Percentiles rank a stretch among this genome's conserved stretches.
These are phyloP conservation scores for Zymoseptoria passerinii DNA, from an alignment of 2,329 filamentous ascomycete genomes.

Conservation along the genomic window DNA sequence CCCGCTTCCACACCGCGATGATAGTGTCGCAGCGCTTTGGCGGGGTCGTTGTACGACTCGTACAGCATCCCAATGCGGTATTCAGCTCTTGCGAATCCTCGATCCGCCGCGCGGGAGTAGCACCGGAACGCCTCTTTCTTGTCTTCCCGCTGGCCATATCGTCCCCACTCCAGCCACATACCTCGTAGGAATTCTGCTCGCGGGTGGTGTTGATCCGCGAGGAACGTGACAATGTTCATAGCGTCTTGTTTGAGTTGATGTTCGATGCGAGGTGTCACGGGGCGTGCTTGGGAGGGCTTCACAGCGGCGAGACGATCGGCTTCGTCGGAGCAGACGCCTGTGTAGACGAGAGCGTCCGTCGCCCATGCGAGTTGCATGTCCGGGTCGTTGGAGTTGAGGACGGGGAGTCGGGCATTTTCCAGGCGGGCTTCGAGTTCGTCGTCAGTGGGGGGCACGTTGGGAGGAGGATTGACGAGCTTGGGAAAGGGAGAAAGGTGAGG, in stretches of 20 bases:
- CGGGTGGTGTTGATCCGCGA: conserved; percentile 85
- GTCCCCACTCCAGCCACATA: conserved; percentile 97
- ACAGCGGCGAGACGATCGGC: conserved; percentile 56
- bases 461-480: conserved; percentile 65
- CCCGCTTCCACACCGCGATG: conserved; percentile 67
- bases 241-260: conserved; percentile 83
- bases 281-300: conserved; percentile 40
- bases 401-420: conserved; percentile 72
- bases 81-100: conserved; percentile 79
- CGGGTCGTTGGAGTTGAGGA: conserved; percentile 87
- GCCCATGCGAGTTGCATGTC: conserved; percentile 97
- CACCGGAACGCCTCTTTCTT: conserved; percentile 88
- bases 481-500: conserved; percentile 91
- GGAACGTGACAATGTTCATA: conserved; percentile 81
- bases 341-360: conserved; percentile 81
- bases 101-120: conserved; percentile 77
- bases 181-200: conserved; percentile 89
- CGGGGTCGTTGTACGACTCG: conserved; percentile 85
- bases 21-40: conserved; percentile 88
- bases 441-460: conserved; percentile 86
- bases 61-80: conserved; percentile 98
- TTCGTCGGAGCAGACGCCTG: conserved; percentile 74
- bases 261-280: conserved; percentile 76
- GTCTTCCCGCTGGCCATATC: conserved; percentile 82
- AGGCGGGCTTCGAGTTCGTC: conserved; percentile 88